Base-by-base conservation (phyloP, 2,329 filamentous ascomycete species). In the Paecilomyces sp. region DNA sequence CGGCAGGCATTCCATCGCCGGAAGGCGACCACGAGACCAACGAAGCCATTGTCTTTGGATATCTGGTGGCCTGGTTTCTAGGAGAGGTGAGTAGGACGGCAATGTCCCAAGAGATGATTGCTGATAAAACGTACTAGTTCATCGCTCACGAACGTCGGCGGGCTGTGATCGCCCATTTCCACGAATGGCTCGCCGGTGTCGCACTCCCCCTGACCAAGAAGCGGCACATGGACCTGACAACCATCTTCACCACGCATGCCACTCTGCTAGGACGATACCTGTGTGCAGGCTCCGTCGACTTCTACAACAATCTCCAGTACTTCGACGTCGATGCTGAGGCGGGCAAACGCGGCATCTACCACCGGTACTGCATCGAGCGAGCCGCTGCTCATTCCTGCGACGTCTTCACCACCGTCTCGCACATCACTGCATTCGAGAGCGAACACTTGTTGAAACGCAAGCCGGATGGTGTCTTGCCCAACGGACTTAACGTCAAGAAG, bases 201-300 rank as follows among this genome's bases (percentile, higher is more conserved):
- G 93, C 91, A 56, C 82, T 97, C 34, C 94, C 94, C 28, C 83
- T 97, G 65, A 89, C 88, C 79, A 96, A 95, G 81, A 96, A 90
- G 83, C 87, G 94, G 62, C 89, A 90, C 71, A 97, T 97, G 76
- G 94, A 97, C 72, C 85, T 97, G 56, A 97, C 94, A 18, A 97
- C 94, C 66, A 97, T 97, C 74, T 97, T 97, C 80, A 99, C 94
- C 51, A 99, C 94, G 1, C 94, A 97, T 77, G 94, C 94, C 25
- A 97, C 94, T 5, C 84, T 99, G 11, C 86, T 99, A 55, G 94
- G 94, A 63, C 88, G 94, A 69, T 97, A 99, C 73, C 89, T 97
- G 55, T 97, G 94, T 74, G 94, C 94, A 57, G 94, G 94, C 58
- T 97, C 92, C 0, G 94, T 97, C 63, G 94, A 99, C 74, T 97